Conservation (phyloP, 1,284 basidiomycete species). For the Trichosporon ovoides region DNA sequence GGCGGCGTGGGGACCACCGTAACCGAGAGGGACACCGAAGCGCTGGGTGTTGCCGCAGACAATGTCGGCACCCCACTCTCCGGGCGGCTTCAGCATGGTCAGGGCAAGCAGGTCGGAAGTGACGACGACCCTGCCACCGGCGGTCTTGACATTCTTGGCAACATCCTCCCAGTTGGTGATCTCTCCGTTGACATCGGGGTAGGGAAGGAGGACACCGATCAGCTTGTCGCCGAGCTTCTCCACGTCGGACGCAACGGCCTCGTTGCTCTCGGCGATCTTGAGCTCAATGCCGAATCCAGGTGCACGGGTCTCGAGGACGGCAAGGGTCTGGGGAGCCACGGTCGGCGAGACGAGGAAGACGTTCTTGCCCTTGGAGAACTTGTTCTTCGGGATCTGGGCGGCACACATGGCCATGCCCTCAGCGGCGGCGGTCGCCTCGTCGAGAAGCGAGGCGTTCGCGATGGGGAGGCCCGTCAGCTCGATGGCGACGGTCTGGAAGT, state of each 20-base stretch:
- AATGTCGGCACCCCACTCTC: conserved; percentile 98
- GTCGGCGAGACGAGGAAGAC: conserved; percentile 77
- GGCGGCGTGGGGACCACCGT: conserved; percentile 86
- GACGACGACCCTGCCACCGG: conserved; percentile 72
- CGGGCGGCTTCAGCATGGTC: conserved; percentile 89
- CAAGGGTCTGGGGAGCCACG: conserved; percentile 78
- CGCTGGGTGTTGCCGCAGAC: conserved; percentile 91
- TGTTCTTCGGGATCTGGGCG: conserved; percentile 43
- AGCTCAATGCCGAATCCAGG: conserved; percentile 84
- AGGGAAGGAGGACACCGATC: conserved; percentile 85
- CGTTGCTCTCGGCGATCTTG: conserved; percentile 53
- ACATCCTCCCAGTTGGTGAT: conserved; percentile 71
- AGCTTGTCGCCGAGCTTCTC: conserved; percentile 56
- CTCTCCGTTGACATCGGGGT: conserved; percentile 84
- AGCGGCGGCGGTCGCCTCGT: conserved; percentile 87
- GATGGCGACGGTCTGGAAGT: conserved; percentile 95
- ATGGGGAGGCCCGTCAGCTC: conserved; percentile 93
- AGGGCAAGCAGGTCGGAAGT: conserved; percentile 90
- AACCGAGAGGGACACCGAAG: conserved; percentile 83
- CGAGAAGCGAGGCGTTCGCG: conserved; percentile 85
- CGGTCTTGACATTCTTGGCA: conserved; percentile 65
- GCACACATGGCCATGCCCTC: conserved; percentile 60
- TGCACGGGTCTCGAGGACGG: conserved; percentile 79
- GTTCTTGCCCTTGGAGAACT: conserved; percentile 64
- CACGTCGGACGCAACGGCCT: conserved; percentile 54